phyloP scores from a whole-genome alignment of 345 rosid genomes.

The Citrus mangshanensis region DNA sequence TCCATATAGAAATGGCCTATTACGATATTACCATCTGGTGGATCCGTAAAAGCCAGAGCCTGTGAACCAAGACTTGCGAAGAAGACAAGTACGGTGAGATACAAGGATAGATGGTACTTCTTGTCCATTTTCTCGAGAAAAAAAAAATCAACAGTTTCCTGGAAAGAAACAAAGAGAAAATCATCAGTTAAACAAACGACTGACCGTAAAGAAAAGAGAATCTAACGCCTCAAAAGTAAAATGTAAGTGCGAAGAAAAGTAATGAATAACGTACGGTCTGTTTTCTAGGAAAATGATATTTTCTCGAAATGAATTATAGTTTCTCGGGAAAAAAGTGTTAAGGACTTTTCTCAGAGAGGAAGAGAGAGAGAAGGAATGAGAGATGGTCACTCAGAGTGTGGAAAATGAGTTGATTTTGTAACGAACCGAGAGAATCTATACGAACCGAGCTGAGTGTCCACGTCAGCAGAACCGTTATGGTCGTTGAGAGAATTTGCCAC shows the following conservation, averaged over 20 bases:
- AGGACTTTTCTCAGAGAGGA: constrained; percentile 8
- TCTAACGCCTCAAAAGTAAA: neutral
- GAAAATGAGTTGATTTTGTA: neutral
- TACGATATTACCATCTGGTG: constrained; percentile 55
- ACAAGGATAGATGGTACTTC: constrained; percentile 14
- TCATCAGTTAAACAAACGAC: neutral
- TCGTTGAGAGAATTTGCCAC: constrained; percentile 15
- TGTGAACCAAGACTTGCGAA: constrained; percentile 31
- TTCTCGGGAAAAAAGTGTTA: neutral
- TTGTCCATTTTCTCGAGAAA: constrained; percentile 29
- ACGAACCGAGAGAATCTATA: neutral
- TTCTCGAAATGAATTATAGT: neutral
- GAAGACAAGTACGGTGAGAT: constrained; percentile 26
- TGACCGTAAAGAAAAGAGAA: neutral
- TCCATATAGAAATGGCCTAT: neutral
- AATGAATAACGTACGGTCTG: too few species aligned
- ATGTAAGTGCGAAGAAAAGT: neutral
- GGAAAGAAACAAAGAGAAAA: constrained; percentile 15
- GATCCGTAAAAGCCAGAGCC: constrained; percentile 53
- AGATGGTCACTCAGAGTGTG: neutral
- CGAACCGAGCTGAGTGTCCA: constrained; percentile 11
- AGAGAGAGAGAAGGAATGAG: neutral
- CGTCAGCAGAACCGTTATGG: constrained; percentile 43
- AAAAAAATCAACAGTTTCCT: constrained; percentile 17
- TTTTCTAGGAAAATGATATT: neutral